Evolutionary conservation across 1,139 yeast species (phyloP), one percentile per base, ranked within the genome.

Genomic region (Debaryomyces coudertii): DNA sequence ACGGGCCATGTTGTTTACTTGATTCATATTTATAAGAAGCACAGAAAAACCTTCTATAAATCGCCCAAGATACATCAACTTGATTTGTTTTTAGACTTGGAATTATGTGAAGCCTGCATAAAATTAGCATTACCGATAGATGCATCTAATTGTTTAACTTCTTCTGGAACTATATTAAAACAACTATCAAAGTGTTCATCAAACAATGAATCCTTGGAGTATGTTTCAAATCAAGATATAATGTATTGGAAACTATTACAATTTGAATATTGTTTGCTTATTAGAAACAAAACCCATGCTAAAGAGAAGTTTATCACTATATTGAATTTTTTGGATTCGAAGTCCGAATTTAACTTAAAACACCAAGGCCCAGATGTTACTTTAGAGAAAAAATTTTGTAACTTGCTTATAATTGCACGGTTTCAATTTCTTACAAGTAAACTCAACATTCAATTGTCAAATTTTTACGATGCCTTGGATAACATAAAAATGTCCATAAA

Each of bases 401-500:
- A 73, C 40, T 55, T 80, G n/a, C 36, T 71, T 4, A 40, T 68
- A 1, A 52, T 76, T 12, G 69, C 77, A 0, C 62, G 56, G 30
- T 66, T 77, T 39, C 76, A 76, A 38, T 44, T 57, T 7, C 43
- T 68, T 3, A 53, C 70, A 1, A 57, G 74, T 1, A 44, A 51
- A 24, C 50, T 69, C 15, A 59, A 65, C 31, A 38, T 44, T 14
- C 36, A 46, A 4, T 30, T 48, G 2, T 46, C 52, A 0, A 55
- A 63, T 16, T 52, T 54, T 31, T 45, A 58, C 2, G 61, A 57
- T 4, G 64, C 77, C 1, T 62, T 68, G 28, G 46, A 55, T 2
- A 65, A 66, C 43, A 52, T 62, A 16, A 75, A 69, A 47, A 61
- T 69, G n/a, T 64, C 77, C 1, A 61, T 77, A 5, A 73, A 76